Conservation (phyloP, 164 flowering plant species). For the Liriodendron chinense region DNA sequence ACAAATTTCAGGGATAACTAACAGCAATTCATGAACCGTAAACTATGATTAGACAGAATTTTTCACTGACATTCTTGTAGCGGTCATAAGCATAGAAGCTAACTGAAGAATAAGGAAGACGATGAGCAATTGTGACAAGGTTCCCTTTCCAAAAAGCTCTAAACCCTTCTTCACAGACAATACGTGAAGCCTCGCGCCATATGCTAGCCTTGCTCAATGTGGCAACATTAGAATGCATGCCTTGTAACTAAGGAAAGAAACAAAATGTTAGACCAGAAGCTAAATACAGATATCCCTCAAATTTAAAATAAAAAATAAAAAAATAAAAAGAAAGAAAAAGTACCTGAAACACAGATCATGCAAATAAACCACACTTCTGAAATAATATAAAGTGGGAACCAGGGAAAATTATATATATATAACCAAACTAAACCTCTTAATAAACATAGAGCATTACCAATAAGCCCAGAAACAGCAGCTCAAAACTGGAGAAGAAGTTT, state of each 20-base stretch:
- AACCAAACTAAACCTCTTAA: too few species aligned
- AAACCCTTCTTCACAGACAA: constrained; percentile 68
- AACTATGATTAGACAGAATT: neutral
- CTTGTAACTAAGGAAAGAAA: constrained; percentile 56
- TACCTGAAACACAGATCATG: too few species aligned
- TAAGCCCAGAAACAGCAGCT: too few species aligned
- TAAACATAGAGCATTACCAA: too few species aligned
- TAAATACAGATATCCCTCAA: too few species aligned
- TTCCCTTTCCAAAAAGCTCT: constrained; percentile 93
- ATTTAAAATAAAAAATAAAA: too few species aligned
- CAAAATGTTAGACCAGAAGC: neutral
- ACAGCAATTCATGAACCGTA: neutral
- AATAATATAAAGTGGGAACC: too few species aligned
- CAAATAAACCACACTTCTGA: too few species aligned
- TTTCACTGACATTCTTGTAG: constrained; percentile 56
- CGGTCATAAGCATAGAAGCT: constrained; percentile 76
- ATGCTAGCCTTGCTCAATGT: constrained; percentile 56
- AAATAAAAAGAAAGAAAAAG: neutral
- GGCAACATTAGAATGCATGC: constrained; percentile 78
- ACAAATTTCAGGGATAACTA: neutral
- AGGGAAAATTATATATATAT: too few species aligned
- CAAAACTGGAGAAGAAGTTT: too few species aligned
- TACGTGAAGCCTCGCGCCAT: constrained; percentile 77
- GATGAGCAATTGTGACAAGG: constrained; percentile 78
- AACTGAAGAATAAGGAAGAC: constrained; percentile 82